phyloP scores from a whole-genome alignment of 1,139 yeast species.

The Debaryomycetaceae sp. region DNA sequence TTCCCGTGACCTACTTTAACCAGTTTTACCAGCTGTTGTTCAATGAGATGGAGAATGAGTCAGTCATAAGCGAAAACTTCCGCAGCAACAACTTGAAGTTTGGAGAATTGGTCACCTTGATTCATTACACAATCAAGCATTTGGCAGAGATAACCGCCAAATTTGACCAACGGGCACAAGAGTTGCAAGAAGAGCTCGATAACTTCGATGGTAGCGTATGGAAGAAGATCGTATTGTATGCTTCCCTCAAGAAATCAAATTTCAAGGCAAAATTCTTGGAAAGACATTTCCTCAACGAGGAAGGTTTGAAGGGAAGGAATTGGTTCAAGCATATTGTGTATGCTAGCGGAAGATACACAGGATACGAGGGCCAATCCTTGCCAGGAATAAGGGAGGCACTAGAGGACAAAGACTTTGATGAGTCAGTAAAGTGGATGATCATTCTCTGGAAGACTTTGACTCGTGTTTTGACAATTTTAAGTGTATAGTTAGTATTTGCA shows the following conservation, averaged over 20 bases:
- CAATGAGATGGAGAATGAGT: neutral
- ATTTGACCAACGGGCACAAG: neutral
- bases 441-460: neutral
- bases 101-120: neutral
- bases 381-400: constrained; percentile 16
- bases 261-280: constrained; percentile 11
- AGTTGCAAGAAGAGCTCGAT: neutral
- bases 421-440: constrained; percentile 11
- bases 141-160: neutral
- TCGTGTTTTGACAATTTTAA: neutral
- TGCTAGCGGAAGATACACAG: constrained; percentile 16
- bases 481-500: constrained; percentile 3
- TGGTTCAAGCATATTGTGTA: constrained; percentile 18
- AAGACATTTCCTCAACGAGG: constrained; percentile 11
- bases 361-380: constrained; percentile 16
- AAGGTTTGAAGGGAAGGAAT: constrained; percentile 12
- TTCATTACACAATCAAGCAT: constrained; percentile 17
- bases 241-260: constrained; percentile 1
- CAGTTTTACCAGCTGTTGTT: neutral
- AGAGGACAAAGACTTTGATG: constrained; percentile 12
- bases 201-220: neutral
- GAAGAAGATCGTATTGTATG: constrained; percentile 7
- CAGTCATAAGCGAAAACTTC: neutral
- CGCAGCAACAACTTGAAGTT: neutral
- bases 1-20: neutral